Evolutionary conservation across 2,329 filamentous ascomycete genomes (phyloP).

Genomic region (Lojkania enalia): DNA sequence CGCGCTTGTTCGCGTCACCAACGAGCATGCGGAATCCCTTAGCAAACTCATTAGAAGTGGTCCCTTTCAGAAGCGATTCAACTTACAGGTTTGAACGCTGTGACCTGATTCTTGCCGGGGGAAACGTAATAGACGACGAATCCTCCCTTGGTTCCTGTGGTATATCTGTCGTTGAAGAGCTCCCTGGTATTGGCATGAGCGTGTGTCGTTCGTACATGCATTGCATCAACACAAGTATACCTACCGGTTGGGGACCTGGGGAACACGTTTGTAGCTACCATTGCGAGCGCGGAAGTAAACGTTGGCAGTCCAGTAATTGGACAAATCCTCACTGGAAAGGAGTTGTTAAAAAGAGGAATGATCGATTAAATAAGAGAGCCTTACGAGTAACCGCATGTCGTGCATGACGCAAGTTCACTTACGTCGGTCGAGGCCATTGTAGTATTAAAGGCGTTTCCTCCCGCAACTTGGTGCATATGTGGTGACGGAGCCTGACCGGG

Average conservation of each 20-base stretch:
- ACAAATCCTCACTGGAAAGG: constrained; percentile 10
- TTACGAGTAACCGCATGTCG: neutral
- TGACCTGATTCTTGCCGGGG: constrained; percentile 45
- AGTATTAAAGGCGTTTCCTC: constrained; percentile 38
- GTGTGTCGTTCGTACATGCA: too few species aligned
- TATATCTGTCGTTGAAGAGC: constrained; percentile 41
- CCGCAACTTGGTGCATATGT: constrained; percentile 38
- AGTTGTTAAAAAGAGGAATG: too few species aligned
- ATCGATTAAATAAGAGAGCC: too few species aligned
- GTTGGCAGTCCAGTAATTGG: constrained; percentile 41
- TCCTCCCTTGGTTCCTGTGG: constrained; percentile 42
- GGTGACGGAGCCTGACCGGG: constrained; percentile 31
- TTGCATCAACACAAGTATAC: too few species aligned
- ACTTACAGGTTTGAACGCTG: constrained; percentile 46
- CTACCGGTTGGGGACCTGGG: constrained; percentile 27
- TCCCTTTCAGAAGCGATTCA: too few species aligned
- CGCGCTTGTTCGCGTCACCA: constrained; percentile 42
- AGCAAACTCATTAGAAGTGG: too few species aligned
- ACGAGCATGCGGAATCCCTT: constrained; percentile 55
- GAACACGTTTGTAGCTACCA: constrained; percentile 37
- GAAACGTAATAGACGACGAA: constrained; percentile 55
- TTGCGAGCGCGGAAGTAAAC: constrained; percentile 40
- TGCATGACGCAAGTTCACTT: neutral
- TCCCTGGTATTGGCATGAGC: constrained; percentile 27
- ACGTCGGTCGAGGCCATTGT: constrained; percentile 11